Evolutionary conservation across 2,329 filamentous ascomycete species (phyloP).

Genomic region (Sporothrix inflata): DNA sequence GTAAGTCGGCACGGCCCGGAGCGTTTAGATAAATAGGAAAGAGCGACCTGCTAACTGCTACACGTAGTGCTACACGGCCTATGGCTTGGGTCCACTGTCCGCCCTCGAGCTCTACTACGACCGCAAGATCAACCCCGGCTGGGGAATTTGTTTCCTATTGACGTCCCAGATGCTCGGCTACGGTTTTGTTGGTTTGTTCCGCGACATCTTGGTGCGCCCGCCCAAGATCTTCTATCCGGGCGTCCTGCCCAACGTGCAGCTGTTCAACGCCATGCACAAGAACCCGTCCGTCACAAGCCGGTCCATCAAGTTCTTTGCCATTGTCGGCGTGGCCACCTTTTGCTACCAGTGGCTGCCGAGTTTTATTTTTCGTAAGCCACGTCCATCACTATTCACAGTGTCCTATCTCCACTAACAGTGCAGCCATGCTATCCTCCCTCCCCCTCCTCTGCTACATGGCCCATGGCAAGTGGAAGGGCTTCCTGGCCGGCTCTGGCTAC

Average conservation of each 20-base stretch:
- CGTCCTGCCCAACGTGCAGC: constrained; percentile 39
- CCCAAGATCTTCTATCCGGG: constrained; percentile 41
- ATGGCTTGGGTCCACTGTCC: constrained; percentile 39
- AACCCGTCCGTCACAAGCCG: constrained; percentile 39
- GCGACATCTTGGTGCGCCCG: constrained; percentile 40
- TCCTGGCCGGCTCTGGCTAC: constrained; percentile 44
- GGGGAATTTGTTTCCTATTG: constrained; percentile 40
- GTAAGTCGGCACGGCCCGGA: constrained; percentile 23
- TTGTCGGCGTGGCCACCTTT: constrained; percentile 37
- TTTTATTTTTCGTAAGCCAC: too few species aligned
- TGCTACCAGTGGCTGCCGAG: constrained; percentile 41
- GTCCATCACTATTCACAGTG: too few species aligned
- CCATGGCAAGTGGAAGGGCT: constrained; percentile 41
- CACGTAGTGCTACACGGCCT: constrained; percentile 38
- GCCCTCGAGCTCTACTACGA: constrained; percentile 40
- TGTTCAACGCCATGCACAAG: constrained; percentile 41
- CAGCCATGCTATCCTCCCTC: constrained; percentile 33
- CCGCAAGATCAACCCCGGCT: constrained; percentile 37
- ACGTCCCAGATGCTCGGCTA: constrained; percentile 42
- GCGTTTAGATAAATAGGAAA: not conserved
- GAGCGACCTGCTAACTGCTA: not conserved
- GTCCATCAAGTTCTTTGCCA: constrained; percentile 38
- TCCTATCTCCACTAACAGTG: too few species aligned
- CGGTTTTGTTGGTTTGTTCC: constrained; percentile 39
- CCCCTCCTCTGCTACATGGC: constrained; percentile 41